These are phyloP conservation scores for Biscogniauxia marginata DNA, from an alignment of 2,329 filamentous ascomycete genomes.

Conservation along the genomic window DNA sequence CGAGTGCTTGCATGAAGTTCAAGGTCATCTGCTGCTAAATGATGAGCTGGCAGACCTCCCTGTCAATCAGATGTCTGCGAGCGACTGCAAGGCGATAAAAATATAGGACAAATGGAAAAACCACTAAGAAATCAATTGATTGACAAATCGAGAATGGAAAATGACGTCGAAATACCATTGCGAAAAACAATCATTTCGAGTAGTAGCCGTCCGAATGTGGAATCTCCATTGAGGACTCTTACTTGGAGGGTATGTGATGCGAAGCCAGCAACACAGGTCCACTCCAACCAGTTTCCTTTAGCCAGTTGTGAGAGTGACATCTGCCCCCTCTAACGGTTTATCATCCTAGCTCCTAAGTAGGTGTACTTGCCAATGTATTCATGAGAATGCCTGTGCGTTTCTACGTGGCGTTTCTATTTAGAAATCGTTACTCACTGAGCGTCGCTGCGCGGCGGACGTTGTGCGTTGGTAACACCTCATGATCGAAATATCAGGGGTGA, in stretches of 20 bases:
- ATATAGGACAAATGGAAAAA: conserved; percentile 4
- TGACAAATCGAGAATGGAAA: neutral
- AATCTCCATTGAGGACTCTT: neutral
- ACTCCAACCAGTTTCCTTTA: neutral
- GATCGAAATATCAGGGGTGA: neutral
- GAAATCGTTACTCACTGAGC: neutral
- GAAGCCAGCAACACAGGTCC: neutral
- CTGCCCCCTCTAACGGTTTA: neutral
- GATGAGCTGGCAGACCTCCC: conserved; percentile 27
- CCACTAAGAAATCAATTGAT: neutral
- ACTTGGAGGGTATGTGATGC: neutral
- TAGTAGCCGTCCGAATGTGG: neutral
- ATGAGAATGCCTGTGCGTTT: neutral
- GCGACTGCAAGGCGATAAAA: conserved; percentile 8
- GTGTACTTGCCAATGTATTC: neutral
- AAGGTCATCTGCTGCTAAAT: conserved; percentile 25
- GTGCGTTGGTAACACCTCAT: neutral
- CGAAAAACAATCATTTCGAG: neutral
- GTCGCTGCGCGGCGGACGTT: neutral
- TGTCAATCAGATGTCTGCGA: conserved; percentile 24
- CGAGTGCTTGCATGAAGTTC: conserved; percentile 17
- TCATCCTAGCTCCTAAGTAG: neutral
- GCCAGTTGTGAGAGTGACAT: neutral
- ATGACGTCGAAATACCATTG: neutral
- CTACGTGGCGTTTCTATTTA: neutral